These are phyloP conservation scores for Ceratobasidium sp. DNA, from an alignment of 1,284 basidiomycete species.

Conservation along the genomic window DNA sequence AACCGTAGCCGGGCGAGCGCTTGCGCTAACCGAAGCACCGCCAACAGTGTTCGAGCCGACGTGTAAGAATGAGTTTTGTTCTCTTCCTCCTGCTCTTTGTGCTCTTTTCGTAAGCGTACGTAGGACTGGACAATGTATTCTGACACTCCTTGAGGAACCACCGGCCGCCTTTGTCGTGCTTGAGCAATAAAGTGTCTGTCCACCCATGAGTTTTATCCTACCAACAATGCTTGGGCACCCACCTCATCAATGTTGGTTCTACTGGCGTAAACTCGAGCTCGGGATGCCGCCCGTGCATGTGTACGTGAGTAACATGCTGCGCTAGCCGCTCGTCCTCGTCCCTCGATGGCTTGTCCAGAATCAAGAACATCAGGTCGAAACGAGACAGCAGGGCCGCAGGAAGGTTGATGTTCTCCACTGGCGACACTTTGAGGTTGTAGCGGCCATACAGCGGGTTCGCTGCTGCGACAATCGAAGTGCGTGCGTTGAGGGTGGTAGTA, in stretches of 20 bases:
- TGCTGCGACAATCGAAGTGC: constrained; percentile 97
- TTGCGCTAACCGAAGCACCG: constrained; percentile 93
- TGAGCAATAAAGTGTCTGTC: constrained; percentile 92
- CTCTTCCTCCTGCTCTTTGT: constrained; percentile 90
- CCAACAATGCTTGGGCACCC: constrained; percentile 48
- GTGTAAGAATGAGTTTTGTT: constrained; percentile 94
- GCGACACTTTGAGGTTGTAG: constrained; percentile 97
- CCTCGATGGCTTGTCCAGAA: constrained; percentile 93
- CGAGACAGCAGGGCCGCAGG: constrained; percentile 95
- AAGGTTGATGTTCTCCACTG: constrained; percentile 99
- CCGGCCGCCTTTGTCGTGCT: constrained; percentile 89
- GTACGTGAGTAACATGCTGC: constrained; percentile 97
- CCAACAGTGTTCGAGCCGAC: constrained; percentile 95
- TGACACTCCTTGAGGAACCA: constrained; percentile 86
- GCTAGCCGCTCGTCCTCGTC: constrained; percentile 97
- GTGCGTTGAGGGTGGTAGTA: constrained; percentile 97
- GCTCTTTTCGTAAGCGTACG: constrained; percentile 91
- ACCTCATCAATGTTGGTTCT: constrained; percentile 90
- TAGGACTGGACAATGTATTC: constrained; percentile 96
- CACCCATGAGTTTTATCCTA: constrained; percentile 17
- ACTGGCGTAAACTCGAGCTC: constrained; percentile 83
- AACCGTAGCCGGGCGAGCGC: constrained; percentile 93
- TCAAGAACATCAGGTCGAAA: constrained; percentile 97
- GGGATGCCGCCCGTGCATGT: constrained; percentile 95
- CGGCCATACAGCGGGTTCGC: constrained; percentile 98